Conservation (phyloP, 331 rosid genomes). For the Quercus tomentella region DNA sequence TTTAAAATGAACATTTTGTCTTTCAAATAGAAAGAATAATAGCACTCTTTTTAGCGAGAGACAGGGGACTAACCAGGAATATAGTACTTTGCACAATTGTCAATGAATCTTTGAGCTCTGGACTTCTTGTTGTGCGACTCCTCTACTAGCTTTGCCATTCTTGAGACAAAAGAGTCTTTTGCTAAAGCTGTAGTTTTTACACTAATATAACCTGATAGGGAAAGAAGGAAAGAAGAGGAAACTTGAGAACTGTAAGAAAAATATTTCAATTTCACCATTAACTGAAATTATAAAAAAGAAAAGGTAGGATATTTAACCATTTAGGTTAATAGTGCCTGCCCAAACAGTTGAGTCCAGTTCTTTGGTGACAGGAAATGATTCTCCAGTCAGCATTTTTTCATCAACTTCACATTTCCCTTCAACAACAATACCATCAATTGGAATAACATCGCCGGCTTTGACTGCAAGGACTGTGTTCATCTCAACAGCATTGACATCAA, state of each 20-base stretch:
- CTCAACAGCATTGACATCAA: constrained; percentile 69
- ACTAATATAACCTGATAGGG: constrained; percentile 61
- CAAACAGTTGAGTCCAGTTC: constrained; percentile 64
- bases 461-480: constrained; percentile 64
- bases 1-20: neutral
- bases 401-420: constrained; percentile 86
- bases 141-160: constrained; percentile 89
- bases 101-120: constrained; percentile 71
- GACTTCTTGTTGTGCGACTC: constrained; percentile 89
- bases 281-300: neutral
- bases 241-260: neutral
- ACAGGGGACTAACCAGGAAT: constrained; percentile 60
- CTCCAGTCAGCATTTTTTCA: constrained; percentile 81
- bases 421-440: constrained; percentile 78
- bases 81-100: constrained; percentile 72
- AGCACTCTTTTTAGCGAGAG: neutral
- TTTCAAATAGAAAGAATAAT: neutral
- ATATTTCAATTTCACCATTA: neutral
- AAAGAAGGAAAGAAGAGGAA: neutral
- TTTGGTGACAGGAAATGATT: constrained; percentile 80
- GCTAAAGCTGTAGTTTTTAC: constrained; percentile 73
- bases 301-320: constrained; percentile 39
- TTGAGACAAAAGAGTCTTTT: constrained; percentile 82
- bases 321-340: constrained; percentile 89
- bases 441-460: constrained; percentile 79